Conservation (phyloP, 768 basidiomycete genomes). For the Termitomyces sp. region DNA sequence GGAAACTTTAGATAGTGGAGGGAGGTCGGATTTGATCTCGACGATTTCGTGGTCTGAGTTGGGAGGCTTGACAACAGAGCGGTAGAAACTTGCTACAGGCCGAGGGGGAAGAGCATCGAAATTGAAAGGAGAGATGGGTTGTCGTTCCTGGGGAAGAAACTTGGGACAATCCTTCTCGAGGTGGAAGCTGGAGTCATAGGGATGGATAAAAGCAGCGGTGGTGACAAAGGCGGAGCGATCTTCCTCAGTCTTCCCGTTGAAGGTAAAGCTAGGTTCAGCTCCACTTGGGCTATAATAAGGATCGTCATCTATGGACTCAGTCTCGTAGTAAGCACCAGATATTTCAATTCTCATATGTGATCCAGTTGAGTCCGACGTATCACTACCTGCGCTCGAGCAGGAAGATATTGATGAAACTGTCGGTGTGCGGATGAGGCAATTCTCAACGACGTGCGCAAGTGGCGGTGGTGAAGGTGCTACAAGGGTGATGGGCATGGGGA, state of each 20-base stretch:
- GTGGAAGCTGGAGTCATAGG: conserved; percentile 28
- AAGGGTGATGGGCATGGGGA: conserved; percentile 14
- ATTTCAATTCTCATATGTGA: conserved; percentile 30
- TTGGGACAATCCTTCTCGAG: conserved; percentile 24
- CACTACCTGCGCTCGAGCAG: conserved; percentile 19
- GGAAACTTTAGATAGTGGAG: conserved; percentile 17
- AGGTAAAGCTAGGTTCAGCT: conserved; percentile 13
- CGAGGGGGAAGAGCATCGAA: conserved; percentile 44
- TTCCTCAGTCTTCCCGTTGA: conserved; percentile 11
- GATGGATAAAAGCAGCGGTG: conserved; percentile 47
- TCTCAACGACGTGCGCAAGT: conserved; percentile 18
- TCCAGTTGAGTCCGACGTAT: conserved; percentile 16
- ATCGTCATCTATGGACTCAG: conserved; percentile 26
- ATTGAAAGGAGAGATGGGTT: conserved; percentile 37
- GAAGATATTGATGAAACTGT: conserved; percentile 12
- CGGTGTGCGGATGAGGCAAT: conserved; percentile 16
- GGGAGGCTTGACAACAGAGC: neutral
- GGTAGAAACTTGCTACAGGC: neutral
- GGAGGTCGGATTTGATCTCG: conserved; percentile 17
- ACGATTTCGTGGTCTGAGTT: conserved; percentile 8
- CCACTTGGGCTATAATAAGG: conserved; percentile 23
- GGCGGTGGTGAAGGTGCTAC: conserved; percentile 23
- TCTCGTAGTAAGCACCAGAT: conserved; percentile 35
- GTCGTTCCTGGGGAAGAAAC: conserved; percentile 29
- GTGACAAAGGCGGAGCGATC: conserved; percentile 20